Evolutionary conservation across 495 filamentous ascomycete species (phyloP), one percentile per base, ranked within the genome.

Genomic region (Annulohypoxylon stygium): DNA sequence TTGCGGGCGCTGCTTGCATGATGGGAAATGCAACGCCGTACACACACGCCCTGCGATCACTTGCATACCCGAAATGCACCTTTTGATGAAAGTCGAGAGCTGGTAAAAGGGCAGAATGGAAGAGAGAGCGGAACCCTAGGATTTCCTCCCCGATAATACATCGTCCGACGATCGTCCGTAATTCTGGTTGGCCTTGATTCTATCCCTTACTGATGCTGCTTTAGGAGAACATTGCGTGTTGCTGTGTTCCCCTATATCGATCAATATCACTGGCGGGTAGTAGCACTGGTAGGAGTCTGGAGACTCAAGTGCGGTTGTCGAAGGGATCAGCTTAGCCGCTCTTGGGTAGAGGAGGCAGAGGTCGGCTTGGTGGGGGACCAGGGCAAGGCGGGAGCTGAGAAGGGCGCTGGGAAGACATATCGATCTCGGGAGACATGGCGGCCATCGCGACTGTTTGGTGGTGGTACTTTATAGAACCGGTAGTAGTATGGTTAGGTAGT

Each of bases 381-480:
- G 93, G 93, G 88, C 92, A 94, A 74, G 93, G 93, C 86, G 93
- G 93, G 72, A 94, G 90, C 71, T 89, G 86, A 76, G 89, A 88
- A 60, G 90, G 87, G 76, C 89, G 88, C 82, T 92, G 86, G 18
- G 83, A 73, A 60, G 79, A 75, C 71, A 75, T 72, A 20, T 79
- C 77, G 75, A 77, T 61, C 51, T 69, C 77, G 68, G 69, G 70
- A 39, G 73, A 48, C 76, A 71, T 61, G 48, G 85, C 86, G 86
- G 90, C 89, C 90, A 91, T 90, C 73, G 79, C 88, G 84, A 75
- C n/a, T 72, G 79, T 47, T 79, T 61, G 69, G 76, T 65, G 43
- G 8, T 10, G 36, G 8, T 41, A 41, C 18, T 18, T 58, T 61
- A 61, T 65, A 48, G 36, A 61, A 60, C 61, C 26, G 54, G 54